These are phyloP conservation scores for Orbilia javanica DNA, from an alignment of 2,329 filamentous ascomycete genomes.

Conservation along the genomic window DNA sequence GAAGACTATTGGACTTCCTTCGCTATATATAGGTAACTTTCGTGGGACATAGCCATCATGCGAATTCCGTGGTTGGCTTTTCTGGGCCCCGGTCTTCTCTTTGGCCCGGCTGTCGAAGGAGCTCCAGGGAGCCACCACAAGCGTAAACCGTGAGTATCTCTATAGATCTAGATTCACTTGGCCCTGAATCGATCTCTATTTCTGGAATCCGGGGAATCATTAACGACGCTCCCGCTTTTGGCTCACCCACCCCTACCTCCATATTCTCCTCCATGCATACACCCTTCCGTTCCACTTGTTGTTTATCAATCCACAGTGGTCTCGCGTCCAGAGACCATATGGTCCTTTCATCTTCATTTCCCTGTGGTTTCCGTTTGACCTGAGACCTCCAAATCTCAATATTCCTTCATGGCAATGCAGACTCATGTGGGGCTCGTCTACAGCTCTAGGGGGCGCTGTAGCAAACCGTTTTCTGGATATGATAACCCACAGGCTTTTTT, in stretches of 20 bases:
- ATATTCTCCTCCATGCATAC: too few species aligned
- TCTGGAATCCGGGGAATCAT: background rate
- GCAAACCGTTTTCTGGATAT: background rate
- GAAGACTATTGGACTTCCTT: slow-evolving; percentile 29
- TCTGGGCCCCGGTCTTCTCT: slow-evolving; percentile 23
- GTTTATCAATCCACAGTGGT: too few species aligned
- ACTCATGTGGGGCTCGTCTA: background rate
- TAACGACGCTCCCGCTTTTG: background rate
- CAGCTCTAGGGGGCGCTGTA: background rate
- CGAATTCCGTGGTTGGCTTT: slow-evolving; percentile 10
- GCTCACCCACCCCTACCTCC: background rate
- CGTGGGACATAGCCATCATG: slow-evolving; percentile 22
- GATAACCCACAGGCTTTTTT: too few species aligned
- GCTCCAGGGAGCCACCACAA: slow-evolving; percentile 46
- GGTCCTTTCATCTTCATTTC: background rate
- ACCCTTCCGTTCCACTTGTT: too few species aligned
- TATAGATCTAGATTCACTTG: background rate
- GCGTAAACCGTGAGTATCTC: slow-evolving; percentile 47
- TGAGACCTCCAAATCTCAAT: background rate
- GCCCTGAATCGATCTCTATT: background rate
- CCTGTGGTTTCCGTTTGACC: background rate
- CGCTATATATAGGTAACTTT: slow-evolving; percentile 33
- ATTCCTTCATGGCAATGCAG: background rate
- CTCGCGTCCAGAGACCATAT: too few species aligned
- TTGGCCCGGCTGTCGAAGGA: slow-evolving; percentile 21